phyloP scores from a whole-genome alignment of 306 rosid genomes.

The Casuarina glauca region DNA sequence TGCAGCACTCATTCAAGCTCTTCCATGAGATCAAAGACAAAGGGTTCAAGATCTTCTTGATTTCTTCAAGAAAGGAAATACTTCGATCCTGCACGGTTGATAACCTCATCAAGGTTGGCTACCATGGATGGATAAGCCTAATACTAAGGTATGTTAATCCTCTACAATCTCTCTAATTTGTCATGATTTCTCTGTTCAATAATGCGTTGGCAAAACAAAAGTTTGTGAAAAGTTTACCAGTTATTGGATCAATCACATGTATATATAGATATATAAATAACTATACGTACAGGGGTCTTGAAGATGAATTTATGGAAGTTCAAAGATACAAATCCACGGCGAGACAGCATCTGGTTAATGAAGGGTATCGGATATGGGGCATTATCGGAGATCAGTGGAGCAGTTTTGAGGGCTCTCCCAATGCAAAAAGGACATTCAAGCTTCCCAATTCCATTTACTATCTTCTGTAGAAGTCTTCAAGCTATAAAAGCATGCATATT shows the following conservation, averaged over 20 bases:
- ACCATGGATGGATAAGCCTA: conserved; percentile 65
- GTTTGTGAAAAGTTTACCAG: too few relatives aligned
- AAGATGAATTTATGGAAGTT: conserved; percentile 57
- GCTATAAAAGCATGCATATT: not conserved
- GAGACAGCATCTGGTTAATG: conserved; percentile 45
- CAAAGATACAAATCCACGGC: conserved; percentile 39
- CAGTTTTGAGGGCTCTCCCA: conserved; percentile 62
- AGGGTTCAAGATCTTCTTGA: conserved; percentile 50
- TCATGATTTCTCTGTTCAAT: too few relatives aligned
- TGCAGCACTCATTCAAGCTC: conserved; percentile 48
- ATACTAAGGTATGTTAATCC: conserved; percentile 39
- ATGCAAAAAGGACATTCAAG: conserved; percentile 57
- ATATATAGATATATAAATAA: not conserved
- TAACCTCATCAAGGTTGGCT: conserved; percentile 61
- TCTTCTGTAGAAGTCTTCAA: conserved; percentile 24
- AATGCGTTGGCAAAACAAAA: too few relatives aligned
- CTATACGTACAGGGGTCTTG: conserved; percentile 43
- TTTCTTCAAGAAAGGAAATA: conserved; percentile 57
- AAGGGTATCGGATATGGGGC: conserved; percentile 69
- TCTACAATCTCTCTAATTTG: too few relatives aligned
- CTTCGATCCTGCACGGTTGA: conserved; percentile 56
- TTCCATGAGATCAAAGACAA: conserved; percentile 54
- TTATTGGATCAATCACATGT: too few relatives aligned
- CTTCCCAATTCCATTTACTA: conserved; percentile 62
- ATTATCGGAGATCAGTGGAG: conserved; percentile 70